phyloP scores from a whole-genome alignment of 495 filamentous ascomycete genomes.

The Podospora fimiseda region DNA sequence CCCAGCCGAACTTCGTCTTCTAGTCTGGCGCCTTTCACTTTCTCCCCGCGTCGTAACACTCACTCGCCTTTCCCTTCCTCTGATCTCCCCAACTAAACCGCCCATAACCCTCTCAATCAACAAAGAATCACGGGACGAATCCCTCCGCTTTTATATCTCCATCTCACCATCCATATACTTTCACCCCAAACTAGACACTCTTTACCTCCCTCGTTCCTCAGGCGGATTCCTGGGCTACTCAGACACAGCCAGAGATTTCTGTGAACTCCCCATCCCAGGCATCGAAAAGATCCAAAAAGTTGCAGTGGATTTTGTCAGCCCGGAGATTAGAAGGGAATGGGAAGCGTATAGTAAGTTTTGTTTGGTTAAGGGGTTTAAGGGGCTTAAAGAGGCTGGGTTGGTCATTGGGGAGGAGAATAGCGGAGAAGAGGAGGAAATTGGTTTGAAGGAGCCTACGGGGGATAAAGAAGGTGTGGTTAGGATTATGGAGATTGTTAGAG shows the following conservation, averaged over 20 bases:
- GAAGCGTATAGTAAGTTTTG: conserved; percentile 48
- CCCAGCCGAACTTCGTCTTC: conserved; percentile 44
- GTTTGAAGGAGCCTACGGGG: conserved; percentile 32
- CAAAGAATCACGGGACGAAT: conserved; percentile 41
- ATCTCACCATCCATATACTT: conserved; percentile 35
- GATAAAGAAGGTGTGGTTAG: conserved; percentile 24
- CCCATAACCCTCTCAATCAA: conserved; percentile 37
- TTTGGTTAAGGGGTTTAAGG: conserved; percentile 37
- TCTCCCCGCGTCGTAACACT: conserved; percentile 37
- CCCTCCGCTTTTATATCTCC: conserved; percentile 32
- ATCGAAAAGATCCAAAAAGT: conserved; percentile 28
- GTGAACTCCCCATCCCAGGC: conserved; percentile 19
- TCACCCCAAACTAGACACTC: conserved; percentile 37
- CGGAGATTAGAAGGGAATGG: conserved; percentile 44
- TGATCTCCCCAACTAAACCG: conserved; percentile 31
- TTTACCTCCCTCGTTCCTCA: conserved; percentile 41
- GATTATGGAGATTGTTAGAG: conserved; percentile 36
- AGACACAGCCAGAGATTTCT: conserved; percentile 37
- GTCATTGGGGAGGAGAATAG: conserved; percentile 22
- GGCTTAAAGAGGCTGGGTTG: conserved; percentile 34
- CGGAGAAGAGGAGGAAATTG: conserved; percentile 18
- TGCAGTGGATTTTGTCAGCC: conserved; percentile 44
- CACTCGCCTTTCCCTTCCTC: conserved; percentile 27
- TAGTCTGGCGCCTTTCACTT: conserved; percentile 41
- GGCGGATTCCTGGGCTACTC: conserved; percentile 42